Conservation (phyloP, 305 asterid genomes). For the Plantago coronopus region DNA sequence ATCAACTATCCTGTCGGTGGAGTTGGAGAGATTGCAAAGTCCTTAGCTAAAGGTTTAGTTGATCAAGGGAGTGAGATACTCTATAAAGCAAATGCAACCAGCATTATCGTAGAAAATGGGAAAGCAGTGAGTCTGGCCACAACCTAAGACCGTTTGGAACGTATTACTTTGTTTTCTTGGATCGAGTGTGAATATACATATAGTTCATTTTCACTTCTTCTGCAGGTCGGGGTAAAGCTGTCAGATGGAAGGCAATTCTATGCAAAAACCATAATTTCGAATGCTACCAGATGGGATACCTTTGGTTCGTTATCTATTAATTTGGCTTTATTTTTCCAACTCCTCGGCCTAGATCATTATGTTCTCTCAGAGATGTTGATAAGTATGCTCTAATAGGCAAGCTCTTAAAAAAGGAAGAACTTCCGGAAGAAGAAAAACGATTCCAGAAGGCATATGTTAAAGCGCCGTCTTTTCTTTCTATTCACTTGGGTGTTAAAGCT, state of each 20-base stretch:
- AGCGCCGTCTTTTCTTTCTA: slow-evolving; percentile 96
- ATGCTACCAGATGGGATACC: slow-evolving; percentile 99
- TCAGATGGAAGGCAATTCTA: slow-evolving; percentile 78
- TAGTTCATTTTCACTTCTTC: slow-evolving; percentile 24
- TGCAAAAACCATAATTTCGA: slow-evolving; percentile 85
- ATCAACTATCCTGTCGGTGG: slow-evolving; percentile 98
- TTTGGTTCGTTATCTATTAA: slow-evolving; percentile 54
- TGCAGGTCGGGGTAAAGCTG: slow-evolving; percentile 88
- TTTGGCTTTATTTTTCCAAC: slow-evolving; percentile 17
- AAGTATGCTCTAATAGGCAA: slow-evolving; percentile 44
- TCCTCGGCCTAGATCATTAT: slow-evolving; percentile 11
- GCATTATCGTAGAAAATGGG: slow-evolving; percentile 61
- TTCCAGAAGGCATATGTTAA: slow-evolving; percentile 86
- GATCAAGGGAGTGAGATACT: slow-evolving; percentile 71
- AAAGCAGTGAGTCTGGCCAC: slow-evolving; percentile 66
- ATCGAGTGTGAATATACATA: slow-evolving; percentile 18
- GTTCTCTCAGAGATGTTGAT: slow-evolving; percentile 14
- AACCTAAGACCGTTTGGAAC: slow-evolving; percentile 1
- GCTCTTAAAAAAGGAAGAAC: slow-evolving; percentile 69
- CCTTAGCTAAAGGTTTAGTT: slow-evolving; percentile 75
- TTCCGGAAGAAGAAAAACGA: slow-evolving; percentile 86
- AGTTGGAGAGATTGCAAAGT: slow-evolving; percentile 91
- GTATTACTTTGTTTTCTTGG: slow-evolving; percentile 10
- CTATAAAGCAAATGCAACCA: slow-evolving; percentile 77
- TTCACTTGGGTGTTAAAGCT: slow-evolving; percentile 89